These are phyloP conservation scores for Sugiyamaella marilandica DNA, from an alignment of 805 yeast species.

Conservation along the genomic window DNA sequence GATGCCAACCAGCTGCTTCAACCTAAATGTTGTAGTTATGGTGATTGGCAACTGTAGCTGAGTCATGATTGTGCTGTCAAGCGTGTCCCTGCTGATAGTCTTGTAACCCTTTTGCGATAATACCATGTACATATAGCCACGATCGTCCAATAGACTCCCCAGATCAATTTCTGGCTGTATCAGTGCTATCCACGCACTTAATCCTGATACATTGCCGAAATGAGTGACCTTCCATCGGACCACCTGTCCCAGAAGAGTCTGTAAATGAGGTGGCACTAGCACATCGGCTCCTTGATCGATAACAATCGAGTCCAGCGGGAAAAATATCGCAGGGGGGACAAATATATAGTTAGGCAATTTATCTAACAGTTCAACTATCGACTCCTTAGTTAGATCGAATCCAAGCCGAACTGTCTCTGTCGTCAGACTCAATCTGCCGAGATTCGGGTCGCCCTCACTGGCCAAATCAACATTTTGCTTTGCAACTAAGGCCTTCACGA, in stretches of 20 bases:
- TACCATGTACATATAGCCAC: background rate
- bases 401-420: background rate
- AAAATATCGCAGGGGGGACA: constrained; percentile 15
- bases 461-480: background rate
- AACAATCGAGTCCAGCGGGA: background rate
- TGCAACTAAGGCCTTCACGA: background rate
- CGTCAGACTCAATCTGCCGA: background rate
- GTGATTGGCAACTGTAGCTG: background rate
- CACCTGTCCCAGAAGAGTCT: background rate
- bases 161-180: background rate
- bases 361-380: background rate
- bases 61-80: background rate
- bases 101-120: background rate
- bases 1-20: background rate
- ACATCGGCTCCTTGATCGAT: background rate
- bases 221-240: constrained; percentile 26
- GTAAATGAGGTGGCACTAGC: background rate
- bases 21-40: background rate
- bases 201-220: constrained; percentile 21
- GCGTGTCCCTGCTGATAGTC: background rate
- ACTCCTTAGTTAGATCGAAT: background rate
- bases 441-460: background rate
- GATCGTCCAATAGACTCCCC: no score
- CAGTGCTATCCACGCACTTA: background rate
- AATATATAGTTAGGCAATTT: background rate